A percentile compares a stretch with the other conserved stretches of the same genome.
Evolutionary conservation across 345 rosid genomes (phyloP).

Genomic region (Pugionium dolabratum): DNA sequence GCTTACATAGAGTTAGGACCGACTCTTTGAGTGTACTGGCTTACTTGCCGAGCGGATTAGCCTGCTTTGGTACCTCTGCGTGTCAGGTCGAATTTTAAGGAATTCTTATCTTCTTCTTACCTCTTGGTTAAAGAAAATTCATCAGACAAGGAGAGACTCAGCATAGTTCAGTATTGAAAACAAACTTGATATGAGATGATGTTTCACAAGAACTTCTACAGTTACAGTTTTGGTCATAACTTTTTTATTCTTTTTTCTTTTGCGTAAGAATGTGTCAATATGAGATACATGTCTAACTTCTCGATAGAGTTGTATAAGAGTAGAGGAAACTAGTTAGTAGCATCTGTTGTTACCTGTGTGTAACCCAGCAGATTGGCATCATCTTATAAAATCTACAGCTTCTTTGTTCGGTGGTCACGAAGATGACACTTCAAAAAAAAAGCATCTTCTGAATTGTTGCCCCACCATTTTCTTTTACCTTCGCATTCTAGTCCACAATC

Average conservation of each 20-base stretch:
- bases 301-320: neutral
- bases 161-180: neutral
- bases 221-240: neutral
- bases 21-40: too few species aligned
- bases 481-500: constrained; percentile 45
- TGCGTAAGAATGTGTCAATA: constrained; percentile 25
- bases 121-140: too few species aligned
- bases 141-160: too few species aligned
- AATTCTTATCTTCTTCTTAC: too few species aligned
- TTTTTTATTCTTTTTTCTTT: neutral
- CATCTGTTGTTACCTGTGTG: constrained; percentile 39
- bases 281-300: constrained; percentile 28
- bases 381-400: constrained; percentile 26
- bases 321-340: constrained; percentile 37
- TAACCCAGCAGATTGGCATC: constrained; percentile 22
- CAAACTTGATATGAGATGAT: neutral
- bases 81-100: too few species aligned
- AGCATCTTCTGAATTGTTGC: constrained; percentile 29
- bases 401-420: constrained; percentile 32
- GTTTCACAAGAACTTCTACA: neutral
- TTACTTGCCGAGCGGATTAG: too few species aligned
- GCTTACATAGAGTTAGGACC: too few species aligned
- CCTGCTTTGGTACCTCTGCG: too few species aligned
- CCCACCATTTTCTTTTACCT: constrained; percentile 34
- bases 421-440: constrained; percentile 26